A percentile compares a stretch with the other conserved stretches of the same genome.
Evolutionary conservation across 106 monocot genomes (phyloP).

Genomic region (Dioscorea dumetorum): DNA sequence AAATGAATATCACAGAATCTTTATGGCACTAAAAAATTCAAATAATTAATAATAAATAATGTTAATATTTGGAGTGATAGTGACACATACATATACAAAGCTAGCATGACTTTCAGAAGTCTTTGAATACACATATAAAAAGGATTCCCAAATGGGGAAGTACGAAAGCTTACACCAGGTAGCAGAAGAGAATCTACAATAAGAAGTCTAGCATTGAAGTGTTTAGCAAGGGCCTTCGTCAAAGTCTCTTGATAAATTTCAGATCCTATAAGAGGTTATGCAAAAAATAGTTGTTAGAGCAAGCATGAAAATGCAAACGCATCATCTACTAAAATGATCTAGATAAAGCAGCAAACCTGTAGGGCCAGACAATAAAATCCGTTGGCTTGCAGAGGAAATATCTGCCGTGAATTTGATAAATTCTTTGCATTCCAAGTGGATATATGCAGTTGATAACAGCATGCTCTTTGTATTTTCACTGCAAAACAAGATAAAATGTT

Average conservation of each 20-base stretch:
- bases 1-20: too few species aligned
- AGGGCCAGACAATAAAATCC: constrained; percentile 85
- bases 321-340: constrained; percentile 4
- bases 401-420: constrained; percentile 61
- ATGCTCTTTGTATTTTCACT: constrained; percentile 84
- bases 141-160: not conserved
- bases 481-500: constrained; percentile 3
- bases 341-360: constrained; percentile 35
- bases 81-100: too few species aligned
- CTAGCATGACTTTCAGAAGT: too few species aligned
- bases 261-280: constrained; percentile 53
- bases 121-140: too few species aligned
- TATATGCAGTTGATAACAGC: constrained; percentile 69
- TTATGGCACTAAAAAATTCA: too few species aligned
- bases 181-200: constrained; percentile 64
- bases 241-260: constrained; percentile 93
- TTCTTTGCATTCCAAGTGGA: constrained; percentile 86
- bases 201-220: constrained; percentile 72
- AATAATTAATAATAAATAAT: too few species aligned
- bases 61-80: too few species aligned
- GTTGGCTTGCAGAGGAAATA: constrained; percentile 64
- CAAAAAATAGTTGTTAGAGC: constrained; percentile 1
- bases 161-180: constrained; percentile 61
- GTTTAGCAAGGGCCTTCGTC: constrained; percentile 72
- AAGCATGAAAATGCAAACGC: constrained; percentile 2